These are phyloP conservation scores for Modicella reniformis DNA, from an alignment of 371 early-diverging fungal species.

Conservation along the genomic window DNA sequence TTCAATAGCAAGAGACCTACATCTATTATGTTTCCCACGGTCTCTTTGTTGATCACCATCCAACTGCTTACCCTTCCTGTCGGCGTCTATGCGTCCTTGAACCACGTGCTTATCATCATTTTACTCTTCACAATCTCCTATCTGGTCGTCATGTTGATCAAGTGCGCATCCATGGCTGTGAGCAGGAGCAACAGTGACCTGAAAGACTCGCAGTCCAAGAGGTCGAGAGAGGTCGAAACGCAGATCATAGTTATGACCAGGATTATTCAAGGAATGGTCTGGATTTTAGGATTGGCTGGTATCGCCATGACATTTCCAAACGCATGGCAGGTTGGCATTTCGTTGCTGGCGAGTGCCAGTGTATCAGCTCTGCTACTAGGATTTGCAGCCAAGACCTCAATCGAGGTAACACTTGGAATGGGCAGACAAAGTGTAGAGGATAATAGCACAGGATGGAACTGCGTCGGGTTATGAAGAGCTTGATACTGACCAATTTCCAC, in stretches of 20 bases:
- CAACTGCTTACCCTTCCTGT: constrained; percentile 45
- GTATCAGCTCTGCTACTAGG: constrained; percentile 53
- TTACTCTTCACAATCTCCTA: constrained; percentile 44
- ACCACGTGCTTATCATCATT: constrained; percentile 51
- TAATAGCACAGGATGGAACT: not conserved
- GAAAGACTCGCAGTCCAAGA: constrained; percentile 31
- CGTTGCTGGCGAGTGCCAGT: constrained; percentile 56
- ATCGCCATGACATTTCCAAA: constrained; percentile 57
- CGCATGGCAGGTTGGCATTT: constrained; percentile 56
- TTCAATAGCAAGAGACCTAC: constrained; percentile 47
- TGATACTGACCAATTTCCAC: not conserved
- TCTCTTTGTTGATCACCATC: constrained; percentile 43
- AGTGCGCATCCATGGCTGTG: constrained; percentile 46
- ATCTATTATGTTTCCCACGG: constrained; percentile 54
- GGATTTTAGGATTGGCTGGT: constrained; percentile 45
- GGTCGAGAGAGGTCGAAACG: constrained; percentile 48
- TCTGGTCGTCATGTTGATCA: constrained; percentile 51
- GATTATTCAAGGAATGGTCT: constrained; percentile 49
- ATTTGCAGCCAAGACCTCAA: constrained; percentile 54
- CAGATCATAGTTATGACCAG: constrained; percentile 56
- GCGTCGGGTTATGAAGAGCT: not conserved
- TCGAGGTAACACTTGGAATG: constrained; percentile 46
- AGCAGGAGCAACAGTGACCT: constrained; percentile 28
- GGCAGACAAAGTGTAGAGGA: not conserved
- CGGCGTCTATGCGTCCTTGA: constrained; percentile 33